Evolutionary conservation across 2,329 filamentous ascomycete genomes (phyloP), one percentile per base, ranked within the genome.

Genomic region (Fusarium sp.): DNA sequence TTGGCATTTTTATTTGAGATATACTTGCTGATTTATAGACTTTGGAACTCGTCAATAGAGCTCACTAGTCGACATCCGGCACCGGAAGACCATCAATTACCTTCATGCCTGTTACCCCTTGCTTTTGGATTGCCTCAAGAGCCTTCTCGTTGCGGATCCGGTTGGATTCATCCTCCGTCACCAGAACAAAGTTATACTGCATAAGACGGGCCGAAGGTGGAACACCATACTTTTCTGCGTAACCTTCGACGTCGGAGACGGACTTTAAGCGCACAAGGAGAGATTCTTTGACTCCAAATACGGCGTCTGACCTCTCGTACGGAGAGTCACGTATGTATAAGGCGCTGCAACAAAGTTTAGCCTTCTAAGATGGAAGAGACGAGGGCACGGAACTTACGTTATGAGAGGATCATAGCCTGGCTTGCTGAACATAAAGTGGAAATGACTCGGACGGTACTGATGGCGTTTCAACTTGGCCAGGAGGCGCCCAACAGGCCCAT

Each of bases 351-450:
- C 6, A 45, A 3, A 45, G 20, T 14, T 45, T 9, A 45, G 40
- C 40, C 1, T 45, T 5, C 92, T 95, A n/a, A 13, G 2, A 11
- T 1, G n/a, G n/a, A 27, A 57, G 13, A 68, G 54, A 25, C 16
- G 2, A 5, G 20, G 40, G 13, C 16, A 25, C 6, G 3, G 14
- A 25, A 65, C 70, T 57, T 63, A 52, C 71, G 69, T 74, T 31
- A 67, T 69, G 6, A 74, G 65, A 10, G 50, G 61, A 27, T 71
- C 69, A 14, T 66, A 71, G 7, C 69, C 69, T 13, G 63, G 52
- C 36, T 74, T 74, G n/a, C 92, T 90, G 84, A 97, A 95, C 93
- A 97, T 97, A 79, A 97, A 97, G 82, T 97, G 94, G 86, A 96
- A 89, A 82, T 97, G 94, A 29, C 91, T 90, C 3, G 94, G 94